Conservation (phyloP, 73 alveolate genomes). For the Tetrahymena thermophila region DNA sequence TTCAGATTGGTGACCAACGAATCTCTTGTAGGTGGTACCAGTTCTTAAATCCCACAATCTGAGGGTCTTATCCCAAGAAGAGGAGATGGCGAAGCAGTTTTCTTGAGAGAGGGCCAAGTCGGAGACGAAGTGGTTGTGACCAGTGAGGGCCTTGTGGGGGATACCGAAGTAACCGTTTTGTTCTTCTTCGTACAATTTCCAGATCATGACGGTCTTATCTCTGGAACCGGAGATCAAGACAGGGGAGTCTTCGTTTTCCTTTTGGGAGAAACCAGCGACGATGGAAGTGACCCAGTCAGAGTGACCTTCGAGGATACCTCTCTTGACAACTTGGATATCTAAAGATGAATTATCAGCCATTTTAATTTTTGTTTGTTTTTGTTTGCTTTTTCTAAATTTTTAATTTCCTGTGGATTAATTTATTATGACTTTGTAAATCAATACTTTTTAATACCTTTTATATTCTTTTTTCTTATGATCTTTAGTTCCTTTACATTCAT, state of each 20-base stretch:
- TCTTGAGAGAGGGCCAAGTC: slow-evolving; percentile 83
- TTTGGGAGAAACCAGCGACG: slow-evolving; percentile 27
- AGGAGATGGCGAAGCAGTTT: slow-evolving; percentile 75
- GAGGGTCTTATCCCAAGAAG: slow-evolving; percentile 93
- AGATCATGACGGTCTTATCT: slow-evolving; percentile 58
- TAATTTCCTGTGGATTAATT: background rate
- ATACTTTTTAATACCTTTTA: background rate
- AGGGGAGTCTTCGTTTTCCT: slow-evolving; percentile 48
- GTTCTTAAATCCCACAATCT: slow-evolving; percentile 90
- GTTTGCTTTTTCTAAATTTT: background rate
- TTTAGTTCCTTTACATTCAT: background rate
- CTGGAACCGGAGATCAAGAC: slow-evolving; percentile 62
- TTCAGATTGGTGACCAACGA: slow-evolving; percentile 88
- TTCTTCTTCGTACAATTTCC: slow-evolving; percentile 53
- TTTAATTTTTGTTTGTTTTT: background rate
- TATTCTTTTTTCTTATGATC: background rate
- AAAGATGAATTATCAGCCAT: background rate
- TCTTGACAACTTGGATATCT: background rate
- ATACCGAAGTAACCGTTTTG: slow-evolving; percentile 49
- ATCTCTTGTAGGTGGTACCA: slow-evolving; percentile 66
- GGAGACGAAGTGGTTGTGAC: slow-evolving; percentile 89
- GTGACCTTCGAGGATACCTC: slow-evolving; percentile 38
- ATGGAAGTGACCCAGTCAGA: slow-evolving; percentile 42
- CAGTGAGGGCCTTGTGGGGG: slow-evolving; percentile 58
- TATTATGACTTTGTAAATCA: background rate